Base-by-base conservation (phyloP, 345 rosid species). In the Sapria himalayana region DNA sequence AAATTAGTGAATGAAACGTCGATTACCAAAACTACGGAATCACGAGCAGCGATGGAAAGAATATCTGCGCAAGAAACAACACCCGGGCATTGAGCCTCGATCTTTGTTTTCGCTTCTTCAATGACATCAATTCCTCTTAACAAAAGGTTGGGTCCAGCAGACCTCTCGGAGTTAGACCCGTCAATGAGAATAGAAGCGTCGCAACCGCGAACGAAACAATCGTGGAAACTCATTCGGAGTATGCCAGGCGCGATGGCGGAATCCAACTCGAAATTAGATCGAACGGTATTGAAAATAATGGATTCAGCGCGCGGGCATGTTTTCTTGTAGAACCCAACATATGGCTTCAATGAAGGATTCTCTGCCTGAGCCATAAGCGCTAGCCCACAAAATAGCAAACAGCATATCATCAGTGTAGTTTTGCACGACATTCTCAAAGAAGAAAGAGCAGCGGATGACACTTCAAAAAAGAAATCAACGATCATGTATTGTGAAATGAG, bases 41-140 rank as follows among this genome's bases (percentile, higher is more conserved):
- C 72, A 41, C 72, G 72, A 17, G 79, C 58, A 10, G 79, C 74
- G 18, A 68, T 55, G 7, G 79, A 50, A 3, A 68, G 46, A 15
- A 72, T 62, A 41, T 72, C 79, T 5, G 79, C 65, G 41, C 79
- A 72, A 7, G 79, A 72, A 12, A 72, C 72, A 22, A 72, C 48
- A 12, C 72, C 72, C 2, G 70, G 72, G 12, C 78, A 72, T 0
- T 45, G 41, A 3, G 65, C 67, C 43, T 68, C 74, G 20, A 68
- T 69, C 22, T 57, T 58, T 0, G 67, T 51, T 46, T 72, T 72
- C 25, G 78, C 78, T 41, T 72, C 64, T 2, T 68, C 72, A 12
- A 72, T 62, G 46, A 62, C 72, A 5, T 65, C 67, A 40, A 41
- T 68, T 1, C 75, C 75, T 32, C 50, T 54, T 33, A 72, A 45